phyloP scores from a whole-genome alignment of 2,329 filamentous ascomycete genomes.

The Phaeosphaeria sp. region DNA sequence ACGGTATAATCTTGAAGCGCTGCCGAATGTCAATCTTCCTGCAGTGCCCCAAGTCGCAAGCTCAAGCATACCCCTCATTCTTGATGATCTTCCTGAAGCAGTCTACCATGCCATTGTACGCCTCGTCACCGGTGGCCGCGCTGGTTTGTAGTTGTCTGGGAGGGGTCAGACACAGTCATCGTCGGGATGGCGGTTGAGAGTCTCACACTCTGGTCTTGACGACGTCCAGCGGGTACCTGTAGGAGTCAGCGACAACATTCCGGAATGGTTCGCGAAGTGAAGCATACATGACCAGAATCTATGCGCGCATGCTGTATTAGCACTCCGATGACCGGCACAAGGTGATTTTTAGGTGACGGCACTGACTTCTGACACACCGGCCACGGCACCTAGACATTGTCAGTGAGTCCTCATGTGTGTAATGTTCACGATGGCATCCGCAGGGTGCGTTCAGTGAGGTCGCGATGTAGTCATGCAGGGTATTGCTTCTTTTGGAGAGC shows the following conservation, averaged over 20 bases:
- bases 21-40: constrained; percentile 47
- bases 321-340: constrained; percentile 14
- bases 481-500: constrained; percentile 6
- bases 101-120: constrained; percentile 96
- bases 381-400: constrained; percentile 75
- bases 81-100: constrained; percentile 97
- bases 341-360: constrained; percentile 1
- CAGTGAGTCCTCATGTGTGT: constrained; percentile 28
- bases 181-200: constrained; percentile 7
- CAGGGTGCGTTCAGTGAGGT: not conserved
- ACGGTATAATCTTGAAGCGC: constrained; percentile 89
- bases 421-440: not conserved
- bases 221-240: constrained; percentile 97
- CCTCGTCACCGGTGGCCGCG: constrained; percentile 74
- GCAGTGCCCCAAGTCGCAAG: not conserved
- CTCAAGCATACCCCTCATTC: constrained; percentile 79
- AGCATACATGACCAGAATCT: constrained; percentile 85
- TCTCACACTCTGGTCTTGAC: constrained; percentile 96
- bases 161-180: constrained; percentile 30
- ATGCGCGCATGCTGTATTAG: constrained; percentile 40
- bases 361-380: constrained; percentile 94
- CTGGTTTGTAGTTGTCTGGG: constrained; percentile 85
- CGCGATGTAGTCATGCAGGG: constrained; percentile 2
- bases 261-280: not conserved
- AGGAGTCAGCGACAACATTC: constrained; percentile 4